phyloP scores from a whole-genome alignment of 495 filamentous ascomycete genomes.

The Aspergillus haitiensis region DNA sequence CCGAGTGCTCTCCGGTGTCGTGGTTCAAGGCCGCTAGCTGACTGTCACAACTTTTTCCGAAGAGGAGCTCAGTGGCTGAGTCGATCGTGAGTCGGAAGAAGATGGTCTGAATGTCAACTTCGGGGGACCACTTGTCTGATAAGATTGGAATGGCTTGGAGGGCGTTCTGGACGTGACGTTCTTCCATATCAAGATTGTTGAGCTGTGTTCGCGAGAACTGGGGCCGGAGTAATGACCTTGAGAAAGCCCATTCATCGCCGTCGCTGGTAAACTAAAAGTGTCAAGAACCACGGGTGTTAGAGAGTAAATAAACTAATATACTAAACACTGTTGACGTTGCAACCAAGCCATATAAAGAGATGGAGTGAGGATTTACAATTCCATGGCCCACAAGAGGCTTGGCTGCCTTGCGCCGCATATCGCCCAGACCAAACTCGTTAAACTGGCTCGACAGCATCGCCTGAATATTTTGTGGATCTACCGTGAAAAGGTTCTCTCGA shows the following conservation, averaged over 20 bases:
- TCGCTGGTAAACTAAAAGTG: slow-evolving; percentile 46
- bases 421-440: slow-evolving; percentile 49
- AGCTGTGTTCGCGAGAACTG: slow-evolving; percentile 56
- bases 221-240: slow-evolving; percentile 55
- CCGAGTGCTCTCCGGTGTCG: slow-evolving; percentile 24
- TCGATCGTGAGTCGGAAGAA: slow-evolving; percentile 69
- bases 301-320: too few relatives aligned
- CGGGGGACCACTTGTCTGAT: slow-evolving; percentile 43
- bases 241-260: slow-evolving; percentile 52
- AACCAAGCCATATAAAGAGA: not conserved
- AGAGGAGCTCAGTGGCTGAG: slow-evolving; percentile 66
- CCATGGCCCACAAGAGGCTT: slow-evolving; percentile 47
- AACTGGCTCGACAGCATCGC: slow-evolving; percentile 57
- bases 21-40: slow-evolving; percentile 32
- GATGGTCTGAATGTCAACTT: slow-evolving; percentile 56
- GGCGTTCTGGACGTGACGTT: slow-evolving; percentile 49
- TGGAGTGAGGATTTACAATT: slow-evolving; percentile 40
- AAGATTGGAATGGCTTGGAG: slow-evolving; percentile 37
- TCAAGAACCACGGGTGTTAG: too few relatives aligned
- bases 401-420: slow-evolving; percentile 33
- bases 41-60: slow-evolving; percentile 57
- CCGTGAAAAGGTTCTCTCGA: slow-evolving; percentile 39
- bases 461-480: slow-evolving; percentile 56
- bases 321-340: too few relatives aligned
- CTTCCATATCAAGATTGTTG: slow-evolving; percentile 54